Base-by-base conservation (phyloP, 2,329 filamentous ascomycete species). In the Phaeosphaeria sp. region DNA sequence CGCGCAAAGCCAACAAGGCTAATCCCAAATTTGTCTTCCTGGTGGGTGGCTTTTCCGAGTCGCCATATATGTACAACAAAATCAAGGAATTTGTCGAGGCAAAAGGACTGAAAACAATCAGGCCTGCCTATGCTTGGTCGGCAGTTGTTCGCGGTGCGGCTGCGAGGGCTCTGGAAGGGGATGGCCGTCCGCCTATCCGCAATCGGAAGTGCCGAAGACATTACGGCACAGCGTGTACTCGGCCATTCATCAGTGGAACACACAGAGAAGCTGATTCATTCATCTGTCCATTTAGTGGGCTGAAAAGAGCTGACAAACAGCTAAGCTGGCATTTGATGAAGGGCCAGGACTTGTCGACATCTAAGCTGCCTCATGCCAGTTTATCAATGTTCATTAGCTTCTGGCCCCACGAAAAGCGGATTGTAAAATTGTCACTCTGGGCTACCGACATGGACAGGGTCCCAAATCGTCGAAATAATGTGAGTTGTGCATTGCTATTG, bases 41-140 rank as follows among this genome's bases (percentile, higher is more conserved):
- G 23, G 67, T 74, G 0, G 71, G 69, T 1, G 72, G 72, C 0
- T 72, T 74, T n/a, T 64, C 71, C 0, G 66, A 69, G 21, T 69
- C 64, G 0, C 57, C 66, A 0, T 74, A 72, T 39, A 64, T 73
- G 39, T 60, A 58, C 9, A 11, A 36, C 0, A 58, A 68, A 42
- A 55, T 73, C 20, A 62, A 57, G 11, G 20, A 18, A 0, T 63
- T 64, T 3, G 47, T 46, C 0, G 39, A 53, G 10, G 10, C 4
- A 1, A 43, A 57, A 3, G 46, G 41, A 1, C 17, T 71, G 1
- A 25, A 54, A 17, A 51, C 49, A 0, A 49, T 73, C 18, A 56
- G 51, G 5, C 68, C 69, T 2, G 17, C 50, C 0, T 52, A 65
- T 47, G 56, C 71, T 67, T 74, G 72, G 72, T 69, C 68, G 0